Evolutionary conservation across 768 basidiomycete genomes (phyloP), one percentile per base, ranked within the genome.

Genomic region (Phylloporus arenicola): DNA sequence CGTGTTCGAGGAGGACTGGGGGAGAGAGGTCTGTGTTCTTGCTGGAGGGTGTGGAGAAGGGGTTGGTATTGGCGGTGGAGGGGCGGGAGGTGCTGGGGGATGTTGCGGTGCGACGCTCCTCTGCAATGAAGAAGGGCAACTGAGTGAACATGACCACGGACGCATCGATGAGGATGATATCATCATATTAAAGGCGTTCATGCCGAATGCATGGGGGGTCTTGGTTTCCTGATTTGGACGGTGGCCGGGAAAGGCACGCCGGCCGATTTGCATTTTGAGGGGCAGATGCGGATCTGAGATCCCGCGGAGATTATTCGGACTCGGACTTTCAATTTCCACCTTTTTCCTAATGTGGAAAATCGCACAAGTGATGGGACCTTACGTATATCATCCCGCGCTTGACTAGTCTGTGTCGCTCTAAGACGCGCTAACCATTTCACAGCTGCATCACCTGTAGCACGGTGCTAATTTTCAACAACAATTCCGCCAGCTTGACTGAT

Each of bases 41-140:
- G 58, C 75, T 79, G 7, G 70, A 64, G 4, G 78, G 75, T 11
- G 82, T 71, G 0, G 82, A 80, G 65, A 81, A 79, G 0, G 81
- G 76, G 57, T 77, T 78, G 41, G 43, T 69, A 46, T 47, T 64
- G 17, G 52, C 55, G 3, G 63, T 64, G 47, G 53, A 70, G 43
- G 56, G 58, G 12, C 58, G 64, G 2, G 64, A 59, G 4, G 42
- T 11, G 34, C 3, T 47, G 14, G 46, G 25, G 4, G 14, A 29
- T 17, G 17, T 8, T 14, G n/a, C 27, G 25, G 45, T 6, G 53
- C 39, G 19, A 20, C 33, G 33, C 11, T 51, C 31, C 6, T 62
- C 60, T 1, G 47, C 43, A n/a, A 61, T 57, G 57, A 63, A 60
- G 48, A 63, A 61, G 9, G 60, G 51, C 0, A 51, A 17, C n/a